Conservation (phyloP, 2,329 filamentous ascomycete species). For the Penicillium sp. region DNA sequence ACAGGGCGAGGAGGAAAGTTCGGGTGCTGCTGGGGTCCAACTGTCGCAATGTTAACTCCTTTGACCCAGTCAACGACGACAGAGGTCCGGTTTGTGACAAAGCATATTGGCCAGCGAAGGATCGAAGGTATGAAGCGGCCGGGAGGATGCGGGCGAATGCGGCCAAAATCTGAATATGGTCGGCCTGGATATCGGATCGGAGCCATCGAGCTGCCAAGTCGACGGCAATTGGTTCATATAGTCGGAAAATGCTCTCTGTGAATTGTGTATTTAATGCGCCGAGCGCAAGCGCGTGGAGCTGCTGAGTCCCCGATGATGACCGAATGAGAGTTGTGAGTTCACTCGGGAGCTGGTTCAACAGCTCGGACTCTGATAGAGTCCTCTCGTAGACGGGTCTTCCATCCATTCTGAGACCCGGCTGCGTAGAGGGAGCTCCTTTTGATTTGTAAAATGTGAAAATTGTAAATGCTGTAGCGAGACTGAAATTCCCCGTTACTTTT, state of each 20-base stretch:
- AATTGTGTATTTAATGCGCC: constrained; percentile 68
- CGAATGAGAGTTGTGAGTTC: constrained; percentile 70
- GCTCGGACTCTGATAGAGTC: constrained; percentile 53
- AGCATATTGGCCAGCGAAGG: constrained; percentile 62
- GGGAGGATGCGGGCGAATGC: constrained; percentile 79
- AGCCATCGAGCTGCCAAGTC: constrained; percentile 84
- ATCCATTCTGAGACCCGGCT: constrained; percentile 39
- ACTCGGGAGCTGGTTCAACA: constrained; percentile 63
- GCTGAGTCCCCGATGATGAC: constrained; percentile 61
- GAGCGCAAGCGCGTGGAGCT: constrained; percentile 70
- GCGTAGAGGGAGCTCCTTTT: constrained; percentile 31
- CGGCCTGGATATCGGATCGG: constrained; percentile 32
- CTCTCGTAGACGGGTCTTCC: constrained; percentile 45
- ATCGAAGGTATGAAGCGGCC: constrained; percentile 75
- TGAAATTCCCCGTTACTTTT: constrained; percentile 25
- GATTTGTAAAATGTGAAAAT: constrained; percentile 18
- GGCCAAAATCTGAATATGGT: constrained; percentile 55
- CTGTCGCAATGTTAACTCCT: constrained; percentile 29
- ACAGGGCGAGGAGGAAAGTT: constrained; percentile 65
- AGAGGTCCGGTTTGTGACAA: constrained; percentile 34
- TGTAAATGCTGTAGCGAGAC: constrained; percentile 18
- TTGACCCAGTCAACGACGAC: constrained; percentile 32
- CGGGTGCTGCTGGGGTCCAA: constrained; percentile 43
- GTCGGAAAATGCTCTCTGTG: constrained; percentile 71
- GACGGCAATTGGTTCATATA: constrained; percentile 73